Evolutionary conservation across 306 rosid species (phyloP), one percentile per base, ranked within the genome.

Genomic region (Clitoria ternatea): DNA sequence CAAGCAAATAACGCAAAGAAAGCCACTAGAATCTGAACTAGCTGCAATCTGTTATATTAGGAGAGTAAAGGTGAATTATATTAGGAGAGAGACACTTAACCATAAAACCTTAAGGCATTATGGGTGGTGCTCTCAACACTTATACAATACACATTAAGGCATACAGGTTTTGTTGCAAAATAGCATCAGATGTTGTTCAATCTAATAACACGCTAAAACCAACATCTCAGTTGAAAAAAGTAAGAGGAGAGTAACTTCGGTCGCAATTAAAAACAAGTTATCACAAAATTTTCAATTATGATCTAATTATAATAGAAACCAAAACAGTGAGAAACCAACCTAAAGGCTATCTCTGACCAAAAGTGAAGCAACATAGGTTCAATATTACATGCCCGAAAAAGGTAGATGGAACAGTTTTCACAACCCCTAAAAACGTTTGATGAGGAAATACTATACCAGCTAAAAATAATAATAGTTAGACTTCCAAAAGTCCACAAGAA

Each of bases 401-500:
- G 23, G 23, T 14, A 64, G 19, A 64, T 8, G 14, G 9, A 64
- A n/a, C 40, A 64, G 26, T 0, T 13, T 42, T 64, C 33, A 59
- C 14, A 32, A 15, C n/a, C 44, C 8, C 44, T 32, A 30, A 17
- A 59, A 59, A 6, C 17, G 11, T 19, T 23, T 27, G 37, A 48
- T 27, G 32, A 1, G 19, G 20, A 64, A 65, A 32, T 5, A 29
- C 5, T 29, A 29, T 2, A 2, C 2, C 32, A n/a, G 1, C 13
- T 0, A 20, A 26, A 14, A 17, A 60, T 2, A n/a, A 35, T 4
- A 23, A 18, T 33, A 13, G 19, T 43, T 48, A 9, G 17, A 52
- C 36, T 13, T 56, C 48, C 69, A 27, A 72, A 65, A 56, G 14
- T 48, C 49, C 73, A 71, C 15, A 35, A 23, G 47, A 61, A 74